phyloP scores from a whole-genome alignment of 2,329 filamentous ascomycete species.

The Fusarium verrucosum region DNA sequence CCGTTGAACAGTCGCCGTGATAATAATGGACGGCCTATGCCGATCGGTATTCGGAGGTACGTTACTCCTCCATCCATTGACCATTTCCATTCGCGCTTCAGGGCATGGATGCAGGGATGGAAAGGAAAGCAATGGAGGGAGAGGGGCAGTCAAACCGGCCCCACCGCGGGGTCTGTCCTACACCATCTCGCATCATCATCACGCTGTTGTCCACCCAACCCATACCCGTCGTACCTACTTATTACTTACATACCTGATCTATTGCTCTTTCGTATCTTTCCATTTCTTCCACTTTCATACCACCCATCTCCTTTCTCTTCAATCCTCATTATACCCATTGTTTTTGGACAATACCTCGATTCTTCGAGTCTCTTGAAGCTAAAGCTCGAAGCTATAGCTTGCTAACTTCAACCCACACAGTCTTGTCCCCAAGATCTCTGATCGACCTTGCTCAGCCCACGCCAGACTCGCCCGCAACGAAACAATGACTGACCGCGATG shows the following conservation, averaged over 20 bases:
- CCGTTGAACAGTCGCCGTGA: slow-evolving; percentile 31
- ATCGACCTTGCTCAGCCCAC: slow-evolving; percentile 50
- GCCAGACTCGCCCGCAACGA: slow-evolving; percentile 48
- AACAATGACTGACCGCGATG: slow-evolving; percentile 67
- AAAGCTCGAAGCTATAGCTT: slow-evolving; percentile 38
- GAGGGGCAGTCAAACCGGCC: too few relatives aligned
- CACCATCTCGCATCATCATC: slow-evolving; percentile 32
- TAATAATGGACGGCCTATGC: slow-evolving; percentile 32
- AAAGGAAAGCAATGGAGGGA: too few relatives aligned
- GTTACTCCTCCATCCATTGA: too few relatives aligned
- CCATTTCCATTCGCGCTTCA: too few relatives aligned
- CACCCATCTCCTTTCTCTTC: neutral
- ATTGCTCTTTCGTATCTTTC: neutral
- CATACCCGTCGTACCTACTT: too few relatives aligned
- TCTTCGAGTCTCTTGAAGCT: slow-evolving; percentile 25
- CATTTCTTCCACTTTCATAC: neutral
- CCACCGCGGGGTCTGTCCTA: slow-evolving; percentile 29
- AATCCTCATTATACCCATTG: slow-evolving; percentile 11
- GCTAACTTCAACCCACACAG: slow-evolving; percentile 32
- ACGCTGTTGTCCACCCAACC: slow-evolving; percentile 1
- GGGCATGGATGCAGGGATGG: too few relatives aligned
- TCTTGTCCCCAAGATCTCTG: slow-evolving; percentile 42
- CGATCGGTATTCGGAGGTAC: slow-evolving; percentile 43
- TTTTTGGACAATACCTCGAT: neutral
- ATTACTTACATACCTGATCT: too few relatives aligned